Conservation (phyloP, 306 rosid species). For the Abrus precatorius region DNA sequence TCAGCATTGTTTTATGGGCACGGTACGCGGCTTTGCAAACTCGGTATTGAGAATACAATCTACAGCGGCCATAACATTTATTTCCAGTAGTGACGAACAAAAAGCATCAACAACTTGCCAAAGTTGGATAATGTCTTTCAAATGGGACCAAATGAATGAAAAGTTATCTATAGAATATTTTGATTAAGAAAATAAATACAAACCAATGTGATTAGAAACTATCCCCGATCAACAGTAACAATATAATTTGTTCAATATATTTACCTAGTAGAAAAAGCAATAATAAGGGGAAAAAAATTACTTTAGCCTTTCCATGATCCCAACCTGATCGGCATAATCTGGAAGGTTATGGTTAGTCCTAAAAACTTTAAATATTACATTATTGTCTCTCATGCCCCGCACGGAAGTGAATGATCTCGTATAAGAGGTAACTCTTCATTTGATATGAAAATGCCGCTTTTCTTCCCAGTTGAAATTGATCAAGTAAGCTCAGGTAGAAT, state of each 20-base stretch:
- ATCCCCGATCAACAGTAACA: conserved; percentile 26
- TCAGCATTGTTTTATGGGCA: neutral
- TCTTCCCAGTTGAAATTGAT: conserved; percentile 31
- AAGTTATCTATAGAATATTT: conserved; percentile 3
- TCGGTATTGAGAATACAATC: neutral
- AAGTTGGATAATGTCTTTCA: conserved; percentile 6
- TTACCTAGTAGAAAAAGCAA: conserved; percentile 35
- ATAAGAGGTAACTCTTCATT: conserved; percentile 11
- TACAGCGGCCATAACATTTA: neutral
- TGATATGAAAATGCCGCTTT: conserved; percentile 34
- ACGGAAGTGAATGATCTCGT: conserved; percentile 23
- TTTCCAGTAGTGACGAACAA: neutral
- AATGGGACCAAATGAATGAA: conserved; percentile 2
- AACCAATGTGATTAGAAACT: conserved; percentile 24
- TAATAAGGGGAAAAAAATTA: neutral
- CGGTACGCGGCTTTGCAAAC: neutral
- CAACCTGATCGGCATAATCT: conserved; percentile 8
- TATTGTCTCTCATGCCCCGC: conserved; percentile 14
- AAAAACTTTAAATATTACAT: conserved; percentile 27
- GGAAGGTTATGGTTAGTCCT: conserved; percentile 38
- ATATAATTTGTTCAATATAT: conserved; percentile 26
- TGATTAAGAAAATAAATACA: conserved; percentile 34
- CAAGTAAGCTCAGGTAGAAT: conserved; percentile 54
- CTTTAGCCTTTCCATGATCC: neutral
- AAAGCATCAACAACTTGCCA: conserved; percentile 25